A percentile compares a stretch with the other conserved stretches of the same genome.
Conservation (phyloP, 257 asterid genomes). For the Ehretia macrophylla region DNA sequence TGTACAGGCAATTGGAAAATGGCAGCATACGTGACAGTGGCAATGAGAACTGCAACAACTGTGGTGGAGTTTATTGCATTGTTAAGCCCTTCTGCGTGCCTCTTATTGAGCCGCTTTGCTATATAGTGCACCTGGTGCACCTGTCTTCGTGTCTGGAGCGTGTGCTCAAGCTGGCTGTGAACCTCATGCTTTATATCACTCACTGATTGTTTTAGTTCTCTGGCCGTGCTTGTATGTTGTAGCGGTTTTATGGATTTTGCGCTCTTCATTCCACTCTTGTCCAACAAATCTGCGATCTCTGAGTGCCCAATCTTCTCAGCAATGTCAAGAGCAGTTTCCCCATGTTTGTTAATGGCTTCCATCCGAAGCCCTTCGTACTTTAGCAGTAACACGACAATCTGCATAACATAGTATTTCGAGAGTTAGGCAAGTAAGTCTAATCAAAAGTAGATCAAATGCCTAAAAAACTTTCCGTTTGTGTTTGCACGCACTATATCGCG, state of each 20-base stretch:
- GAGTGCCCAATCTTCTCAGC: constrained; percentile 52
- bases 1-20: constrained; percentile 70
- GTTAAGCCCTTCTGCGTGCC: constrained; percentile 76
- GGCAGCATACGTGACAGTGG: constrained; percentile 77
- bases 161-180: constrained; percentile 62
- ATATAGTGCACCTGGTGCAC: constrained; percentile 38
- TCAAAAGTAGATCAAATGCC: neutral
- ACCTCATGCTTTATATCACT: constrained; percentile 77
- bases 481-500: too few relatives aligned
- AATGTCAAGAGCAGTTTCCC: constrained; percentile 67
- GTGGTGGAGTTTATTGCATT: constrained; percentile 79
- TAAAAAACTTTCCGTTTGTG: too few relatives aligned
- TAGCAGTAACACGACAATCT: constrained; percentile 53
- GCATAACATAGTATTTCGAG: constrained; percentile 8
- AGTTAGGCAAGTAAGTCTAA: neutral
- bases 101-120: constrained; percentile 58
- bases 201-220: constrained; percentile 63
- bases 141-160: constrained; percentile 46
- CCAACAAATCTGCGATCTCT: constrained; percentile 39
- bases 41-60: constrained; percentile 71
- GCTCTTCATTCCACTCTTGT: constrained; percentile 42
- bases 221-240: constrained; percentile 31
- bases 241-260: constrained; percentile 40
- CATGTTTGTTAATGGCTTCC: constrained; percentile 60
- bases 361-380: constrained; percentile 38